Evolutionary conservation across 2,329 filamentous ascomycete species (phyloP).

Genomic region (Dichotomopilus funicola): DNA sequence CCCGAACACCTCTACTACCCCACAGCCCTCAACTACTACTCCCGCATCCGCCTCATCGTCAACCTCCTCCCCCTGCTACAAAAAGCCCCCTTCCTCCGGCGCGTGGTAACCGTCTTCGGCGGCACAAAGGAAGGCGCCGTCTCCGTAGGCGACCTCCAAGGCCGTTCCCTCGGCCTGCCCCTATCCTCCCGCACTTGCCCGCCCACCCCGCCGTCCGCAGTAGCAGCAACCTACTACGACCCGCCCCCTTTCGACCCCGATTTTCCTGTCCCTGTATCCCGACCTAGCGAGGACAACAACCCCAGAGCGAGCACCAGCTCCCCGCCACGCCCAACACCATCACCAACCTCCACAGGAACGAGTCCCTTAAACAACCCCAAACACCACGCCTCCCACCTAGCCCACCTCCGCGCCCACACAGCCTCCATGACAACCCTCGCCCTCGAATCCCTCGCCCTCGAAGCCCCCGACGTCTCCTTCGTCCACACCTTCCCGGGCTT

Average conservation of each 20-base stretch:
- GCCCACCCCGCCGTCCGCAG: constrained; percentile 18
- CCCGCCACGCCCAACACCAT: neutral
- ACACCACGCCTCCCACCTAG: constrained; percentile 16
- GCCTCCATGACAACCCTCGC: constrained; percentile 45
- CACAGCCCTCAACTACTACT: constrained; percentile 48
- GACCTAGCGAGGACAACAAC: constrained; percentile 2
- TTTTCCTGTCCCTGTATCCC: neutral
- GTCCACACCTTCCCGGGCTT: constrained; percentile 35
- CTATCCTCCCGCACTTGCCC: neutral
- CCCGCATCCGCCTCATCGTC: constrained; percentile 49
- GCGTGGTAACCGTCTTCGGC: constrained; percentile 50
- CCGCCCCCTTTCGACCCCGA: neutral
- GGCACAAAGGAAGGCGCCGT: constrained; percentile 47
- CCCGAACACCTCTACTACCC: constrained; percentile 49
- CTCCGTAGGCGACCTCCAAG: constrained; percentile 40
- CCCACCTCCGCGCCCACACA: constrained; percentile 38
- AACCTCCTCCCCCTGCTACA: constrained; percentile 52
- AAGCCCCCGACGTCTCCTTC: constrained; percentile 38
- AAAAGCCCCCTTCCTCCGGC: constrained; percentile 39
- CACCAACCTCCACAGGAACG: too few species aligned
- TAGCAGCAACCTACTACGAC: neutral
- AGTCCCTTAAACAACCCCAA: neutral
- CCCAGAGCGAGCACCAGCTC: neutral
- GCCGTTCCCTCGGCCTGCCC: constrained; percentile 27
- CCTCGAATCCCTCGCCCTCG: constrained; percentile 41